phyloP scores from a whole-genome alignment of 2,329 filamentous ascomycete genomes.

The Monosporascus ibericus region DNA sequence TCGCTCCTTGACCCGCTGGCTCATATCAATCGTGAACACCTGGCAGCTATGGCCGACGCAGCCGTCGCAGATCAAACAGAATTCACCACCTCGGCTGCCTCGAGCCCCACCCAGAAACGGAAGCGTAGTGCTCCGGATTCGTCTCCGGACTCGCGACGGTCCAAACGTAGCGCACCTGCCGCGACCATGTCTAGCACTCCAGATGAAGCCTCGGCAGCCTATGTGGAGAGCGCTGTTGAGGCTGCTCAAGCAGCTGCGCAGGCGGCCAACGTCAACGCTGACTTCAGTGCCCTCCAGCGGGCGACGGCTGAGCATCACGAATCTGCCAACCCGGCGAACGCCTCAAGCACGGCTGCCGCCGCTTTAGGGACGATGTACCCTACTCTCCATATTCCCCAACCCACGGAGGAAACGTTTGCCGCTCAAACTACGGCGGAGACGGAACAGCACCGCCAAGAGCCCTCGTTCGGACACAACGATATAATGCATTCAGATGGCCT shows the following conservation, averaged over 20 bases:
- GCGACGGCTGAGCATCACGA: constrained; percentile 43
- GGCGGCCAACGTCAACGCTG: constrained; percentile 39
- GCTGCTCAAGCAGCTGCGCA: constrained; percentile 33
- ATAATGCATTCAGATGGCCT: constrained; percentile 31
- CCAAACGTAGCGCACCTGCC: constrained; percentile 43
- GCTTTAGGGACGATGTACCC: constrained; percentile 54
- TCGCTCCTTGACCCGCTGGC: constrained; percentile 25
- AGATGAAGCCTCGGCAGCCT: constrained; percentile 40
- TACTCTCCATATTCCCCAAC: constrained; percentile 50
- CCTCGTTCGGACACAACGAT: constrained; percentile 27
- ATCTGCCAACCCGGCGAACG: constrained; percentile 43
- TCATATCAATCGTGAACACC: constrained; percentile 26
- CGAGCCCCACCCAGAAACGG: constrained; percentile 44
- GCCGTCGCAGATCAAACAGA: constrained; percentile 42
- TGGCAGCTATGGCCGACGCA: constrained; percentile 41
- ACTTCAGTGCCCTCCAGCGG: constrained; percentile 52
- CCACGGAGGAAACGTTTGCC: constrained; percentile 55
- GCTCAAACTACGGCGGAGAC: constrained; percentile 38
- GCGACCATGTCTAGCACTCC: constrained; percentile 36
- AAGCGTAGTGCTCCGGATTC: constrained; percentile 45
- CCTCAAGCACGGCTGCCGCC: constrained; percentile 54
- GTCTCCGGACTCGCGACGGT: constrained; percentile 40
- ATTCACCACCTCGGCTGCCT: constrained; percentile 34
- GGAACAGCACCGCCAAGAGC: constrained; percentile 30
- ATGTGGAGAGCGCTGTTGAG: constrained; percentile 50